Base-by-base conservation (phyloP, 768 basidiomycete genomes). In the Tricholomella constricta region DNA sequence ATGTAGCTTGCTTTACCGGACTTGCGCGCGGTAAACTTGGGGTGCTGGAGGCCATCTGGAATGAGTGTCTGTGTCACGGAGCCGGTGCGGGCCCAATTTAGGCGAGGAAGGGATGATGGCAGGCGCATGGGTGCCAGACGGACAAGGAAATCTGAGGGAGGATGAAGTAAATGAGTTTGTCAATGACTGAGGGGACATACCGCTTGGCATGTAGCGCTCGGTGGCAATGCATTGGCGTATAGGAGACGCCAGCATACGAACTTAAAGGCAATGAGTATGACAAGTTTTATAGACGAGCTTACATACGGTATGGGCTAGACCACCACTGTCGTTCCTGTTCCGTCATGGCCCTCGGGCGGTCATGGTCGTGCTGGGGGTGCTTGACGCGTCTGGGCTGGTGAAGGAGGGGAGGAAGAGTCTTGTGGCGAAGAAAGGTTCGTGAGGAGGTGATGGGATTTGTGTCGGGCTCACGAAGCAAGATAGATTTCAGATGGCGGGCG, bases 261-360 rank as follows among this genome's bases (percentile, higher is more conserved):
- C 88, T 89, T 59, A 25, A 32, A 51, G 37, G 9, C 41, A 47
- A 47, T 45, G 41, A 56, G 36, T 57, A 52, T 34, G 37, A 40
- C 36, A 40, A 31, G 40, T 32, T 58, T 43, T 45, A 23, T 37
- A 15, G 10, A 34, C 72, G 71, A 38, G 31, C 29, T 15, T 32
- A 74, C 77, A 48, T 70, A 91, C 89, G 74, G 68, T 91, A 93
- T 49, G 90, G 89, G 64, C 82, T 89, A 10, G 87, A 78, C 82
- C 81, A 86, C 82, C 85, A 89, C 23, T 67, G 66, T 58, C 79
- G 72, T 70, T 91, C 89, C 59, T 82, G 72, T 36, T 63, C 60
- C 0, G 80, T 76, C 89, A 91, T 91, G 52, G 73, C 74, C 27
- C 86, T 75, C 11, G 77, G 78, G 14, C 51, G 47, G 54, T 82